Evolutionary conservation across 495 filamentous ascomycete genomes (phyloP).

Genomic region (Podospora pseudocomata): DNA sequence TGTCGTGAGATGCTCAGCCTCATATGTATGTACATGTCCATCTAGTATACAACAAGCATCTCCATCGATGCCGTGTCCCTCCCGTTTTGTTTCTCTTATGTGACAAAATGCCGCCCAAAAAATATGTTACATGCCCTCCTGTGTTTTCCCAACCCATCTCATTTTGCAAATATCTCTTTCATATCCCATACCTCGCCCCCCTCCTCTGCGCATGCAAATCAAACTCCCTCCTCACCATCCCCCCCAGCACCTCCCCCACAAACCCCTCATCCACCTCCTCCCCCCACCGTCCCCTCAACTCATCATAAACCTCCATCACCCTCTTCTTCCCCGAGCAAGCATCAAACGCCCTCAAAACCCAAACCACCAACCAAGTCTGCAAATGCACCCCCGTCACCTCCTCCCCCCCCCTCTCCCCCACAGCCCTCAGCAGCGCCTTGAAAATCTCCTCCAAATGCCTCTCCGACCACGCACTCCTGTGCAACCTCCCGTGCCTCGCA

Average conservation of each 20-base stretch:
- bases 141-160: not conserved
- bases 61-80: not conserved
- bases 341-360: constrained; percentile 46
- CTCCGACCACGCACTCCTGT: constrained; percentile 55
- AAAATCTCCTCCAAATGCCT: constrained; percentile 48
- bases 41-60: not conserved
- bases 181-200: not conserved
- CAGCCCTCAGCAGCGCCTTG: constrained; percentile 38
- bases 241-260: constrained; percentile 36
- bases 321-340: constrained; percentile 35
- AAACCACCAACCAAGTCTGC: constrained; percentile 48
- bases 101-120: not conserved
- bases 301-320: constrained; percentile 42
- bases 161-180: not conserved
- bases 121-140: not conserved
- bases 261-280: constrained; percentile 32
- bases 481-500: constrained; percentile 59
- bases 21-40: not conserved
- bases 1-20: not conserved
- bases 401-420: constrained; percentile 32
- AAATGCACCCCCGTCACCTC: constrained; percentile 38
- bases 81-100: not conserved
- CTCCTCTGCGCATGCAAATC: not conserved
- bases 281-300: constrained; percentile 38
- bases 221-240: constrained; percentile 9